Evolutionary conservation across 345 rosid species (phyloP).

Genomic region (Excoecaria cochinchinensis): DNA sequence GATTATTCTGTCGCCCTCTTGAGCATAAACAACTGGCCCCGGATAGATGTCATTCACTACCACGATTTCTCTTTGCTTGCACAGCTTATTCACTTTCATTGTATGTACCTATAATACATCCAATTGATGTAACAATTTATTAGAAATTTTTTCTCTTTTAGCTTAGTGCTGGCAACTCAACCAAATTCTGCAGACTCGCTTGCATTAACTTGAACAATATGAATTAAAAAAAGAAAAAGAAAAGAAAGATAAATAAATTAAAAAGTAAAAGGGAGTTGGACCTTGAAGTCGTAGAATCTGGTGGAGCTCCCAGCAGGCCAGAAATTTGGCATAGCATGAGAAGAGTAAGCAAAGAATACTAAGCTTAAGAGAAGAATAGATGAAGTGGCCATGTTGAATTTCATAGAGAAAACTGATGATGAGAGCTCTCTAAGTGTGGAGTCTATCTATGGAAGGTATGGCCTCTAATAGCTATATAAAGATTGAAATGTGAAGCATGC

Average conservation of each 20-base stretch:
- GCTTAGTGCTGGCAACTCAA: no score
- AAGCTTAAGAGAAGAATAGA: slow-evolving; percentile 33
- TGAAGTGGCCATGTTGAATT: slow-evolving; percentile 35
- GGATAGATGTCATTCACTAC: slow-evolving; percentile 68
- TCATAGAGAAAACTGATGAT: slow-evolving; percentile 1
- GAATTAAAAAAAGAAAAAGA: neutral
- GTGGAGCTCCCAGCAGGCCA: slow-evolving; percentile 49
- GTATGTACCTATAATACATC: slow-evolving; percentile 50
- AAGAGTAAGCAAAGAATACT: slow-evolving; percentile 31
- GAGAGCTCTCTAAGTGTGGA: neutral
- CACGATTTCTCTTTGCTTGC: slow-evolving; percentile 61
- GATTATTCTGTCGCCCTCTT: slow-evolving; percentile 67
- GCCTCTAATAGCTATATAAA: neutral
- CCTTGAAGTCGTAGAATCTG: slow-evolving; percentile 79
- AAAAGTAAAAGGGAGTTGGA: slow-evolving; percentile 7
- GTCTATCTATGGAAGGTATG: neutral
- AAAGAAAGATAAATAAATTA: neutral
- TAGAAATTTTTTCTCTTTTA: no score
- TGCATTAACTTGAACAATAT: no score
- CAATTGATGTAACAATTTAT: no score
- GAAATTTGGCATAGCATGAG: slow-evolving; percentile 10
- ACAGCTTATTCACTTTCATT: slow-evolving; percentile 52
- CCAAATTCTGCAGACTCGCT: no score
- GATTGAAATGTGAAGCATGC: no score
- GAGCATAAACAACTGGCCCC: slow-evolving; percentile 70